A percentile compares a stretch with the other conserved stretches of the same genome.
Conservation (phyloP, 768 basidiomycete species). For the Tricholomella constricta region DNA sequence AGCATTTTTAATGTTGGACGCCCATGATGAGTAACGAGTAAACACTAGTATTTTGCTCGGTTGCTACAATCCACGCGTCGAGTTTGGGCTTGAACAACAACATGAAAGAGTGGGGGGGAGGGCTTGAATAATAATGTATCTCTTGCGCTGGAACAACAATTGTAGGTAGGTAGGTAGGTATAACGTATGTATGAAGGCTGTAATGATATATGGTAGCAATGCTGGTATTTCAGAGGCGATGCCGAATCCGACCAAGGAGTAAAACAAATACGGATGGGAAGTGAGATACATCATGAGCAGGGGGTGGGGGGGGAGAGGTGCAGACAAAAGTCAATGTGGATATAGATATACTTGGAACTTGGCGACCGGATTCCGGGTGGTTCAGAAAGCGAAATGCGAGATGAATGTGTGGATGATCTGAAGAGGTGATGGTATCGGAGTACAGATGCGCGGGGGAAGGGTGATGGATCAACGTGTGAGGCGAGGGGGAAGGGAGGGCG, state of each 20-base stretch:
- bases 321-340: neutral
- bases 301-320: neutral
- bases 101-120: too few species aligned
- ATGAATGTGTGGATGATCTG: neutral
- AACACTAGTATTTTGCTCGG: too few species aligned
- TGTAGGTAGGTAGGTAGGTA: neutral
- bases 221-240: neutral
- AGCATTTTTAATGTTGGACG: too few species aligned
- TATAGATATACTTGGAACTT: too few species aligned
- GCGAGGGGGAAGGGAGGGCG: neutral
- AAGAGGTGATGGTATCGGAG: neutral
- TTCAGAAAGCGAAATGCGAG: too few species aligned
- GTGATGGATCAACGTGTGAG: too few species aligned
- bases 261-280: neutral
- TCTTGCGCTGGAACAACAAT: neutral
- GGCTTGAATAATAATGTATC: neutral
- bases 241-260: neutral
- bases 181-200: neutral
- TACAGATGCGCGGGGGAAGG: neutral
- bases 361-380: too few species aligned
- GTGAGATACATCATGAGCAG: neutral
- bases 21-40: too few species aligned
- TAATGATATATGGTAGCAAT: neutral
- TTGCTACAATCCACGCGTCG: too few species aligned
- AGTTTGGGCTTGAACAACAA: too few species aligned